Conservation (phyloP, 129 eudicot genomes). For the Calendula officinalis region DNA sequence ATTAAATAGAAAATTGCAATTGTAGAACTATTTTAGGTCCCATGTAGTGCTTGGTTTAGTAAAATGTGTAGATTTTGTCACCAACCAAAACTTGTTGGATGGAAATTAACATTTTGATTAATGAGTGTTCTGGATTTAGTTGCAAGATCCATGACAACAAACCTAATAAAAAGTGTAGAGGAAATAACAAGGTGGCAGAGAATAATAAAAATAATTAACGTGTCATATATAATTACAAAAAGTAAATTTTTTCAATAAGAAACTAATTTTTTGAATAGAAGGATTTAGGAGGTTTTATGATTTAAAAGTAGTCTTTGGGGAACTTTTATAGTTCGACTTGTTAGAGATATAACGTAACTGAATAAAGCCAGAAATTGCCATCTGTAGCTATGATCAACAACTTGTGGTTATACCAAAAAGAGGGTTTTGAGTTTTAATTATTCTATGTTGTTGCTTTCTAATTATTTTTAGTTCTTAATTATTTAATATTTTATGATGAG, state of each 20-base stretch:
- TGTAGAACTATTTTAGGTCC: neutral
- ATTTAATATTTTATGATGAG: conserved; percentile 23
- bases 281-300: neutral
- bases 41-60: conserved; percentile 8
- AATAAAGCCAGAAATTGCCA: neutral
- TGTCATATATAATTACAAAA: no score
- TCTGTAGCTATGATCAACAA: neutral
- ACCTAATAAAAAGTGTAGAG: no score
- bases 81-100: neutral
- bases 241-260: no score
- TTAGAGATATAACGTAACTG: neutral
- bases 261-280: neutral
- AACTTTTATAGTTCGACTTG: neutral
- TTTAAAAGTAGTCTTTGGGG: neutral
- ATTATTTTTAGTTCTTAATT: neutral
- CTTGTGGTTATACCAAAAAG: neutral
- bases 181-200: no score
- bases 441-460: neutral
- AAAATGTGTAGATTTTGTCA: neutral
- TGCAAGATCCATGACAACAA: no score
- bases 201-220: no score
- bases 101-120: neutral
- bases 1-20: neutral
- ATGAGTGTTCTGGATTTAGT: neutral
- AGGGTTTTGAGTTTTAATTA: neutral